A percentile compares a stretch with the other conserved stretches of the same genome.
These are phyloP conservation scores for Trichophyton verrucosum DNA, from an alignment of 2,329 filamentous ascomycete genomes.

Conservation along the genomic window DNA sequence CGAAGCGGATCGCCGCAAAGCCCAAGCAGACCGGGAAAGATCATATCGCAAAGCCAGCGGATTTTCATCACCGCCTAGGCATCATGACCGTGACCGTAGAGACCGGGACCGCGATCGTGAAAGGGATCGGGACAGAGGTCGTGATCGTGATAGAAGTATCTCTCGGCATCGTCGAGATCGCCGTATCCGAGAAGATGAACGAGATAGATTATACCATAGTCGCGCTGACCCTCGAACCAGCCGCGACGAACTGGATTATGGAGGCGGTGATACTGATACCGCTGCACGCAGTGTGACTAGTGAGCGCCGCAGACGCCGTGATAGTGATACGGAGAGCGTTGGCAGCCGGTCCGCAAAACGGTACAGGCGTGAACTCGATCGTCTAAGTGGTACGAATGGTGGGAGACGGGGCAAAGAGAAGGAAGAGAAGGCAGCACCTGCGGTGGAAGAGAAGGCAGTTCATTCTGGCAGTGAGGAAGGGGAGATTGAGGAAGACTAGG, in stretches of 20 bases:
- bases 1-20: constrained; percentile 86
- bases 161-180: constrained; percentile 57
- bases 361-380: constrained; percentile 29
- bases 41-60: constrained; percentile 76
- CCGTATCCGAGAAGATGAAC: constrained; percentile 76
- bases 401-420: constrained; percentile 34
- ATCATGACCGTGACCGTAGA: constrained; percentile 19
- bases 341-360: constrained; percentile 52
- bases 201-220: constrained; percentile 70
- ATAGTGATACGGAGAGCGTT: constrained; percentile 58
- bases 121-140: constrained; percentile 29
- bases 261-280: constrained; percentile 49
- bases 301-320: constrained; percentile 63
- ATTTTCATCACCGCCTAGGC: constrained; percentile 34
- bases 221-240: constrained; percentile 70
- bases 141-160: constrained; percentile 31
- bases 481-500: constrained; percentile 72
- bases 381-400: background rate
- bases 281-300: constrained; percentile 38
- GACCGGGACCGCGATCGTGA: constrained; percentile 21
- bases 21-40: constrained; percentile 84
- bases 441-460: constrained; percentile 34
- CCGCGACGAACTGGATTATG: constrained; percentile 83
- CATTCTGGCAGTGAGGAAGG: constrained; percentile 92
- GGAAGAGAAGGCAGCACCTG: constrained; percentile 25